These are phyloP conservation scores for Phialophora expanda DNA, from an alignment of 2,329 filamentous ascomycete genomes.

Conservation along the genomic window DNA sequence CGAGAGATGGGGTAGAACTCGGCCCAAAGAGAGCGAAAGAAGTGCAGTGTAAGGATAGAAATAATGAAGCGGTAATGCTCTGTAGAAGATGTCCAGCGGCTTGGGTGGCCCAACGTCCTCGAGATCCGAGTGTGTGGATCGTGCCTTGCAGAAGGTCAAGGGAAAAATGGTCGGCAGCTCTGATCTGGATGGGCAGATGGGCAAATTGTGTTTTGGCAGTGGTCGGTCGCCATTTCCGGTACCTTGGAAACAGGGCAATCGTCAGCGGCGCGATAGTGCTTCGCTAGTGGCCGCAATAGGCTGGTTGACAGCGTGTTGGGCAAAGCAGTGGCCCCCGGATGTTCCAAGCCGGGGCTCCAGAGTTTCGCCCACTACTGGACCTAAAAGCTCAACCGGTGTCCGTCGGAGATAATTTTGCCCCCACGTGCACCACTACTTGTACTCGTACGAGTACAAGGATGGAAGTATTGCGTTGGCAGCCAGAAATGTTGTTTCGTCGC, in stretches of 20 bases:
- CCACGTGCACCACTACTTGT: background rate
- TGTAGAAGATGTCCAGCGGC: background rate
- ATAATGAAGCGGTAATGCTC: background rate
- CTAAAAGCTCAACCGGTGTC: background rate
- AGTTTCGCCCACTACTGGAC: background rate
- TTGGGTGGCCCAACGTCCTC: background rate
- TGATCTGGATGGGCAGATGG: background rate
- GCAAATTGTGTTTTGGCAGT: constrained; percentile 6
- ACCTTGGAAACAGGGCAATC: background rate
- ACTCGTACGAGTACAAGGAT: background rate
- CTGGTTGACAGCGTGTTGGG: background rate
- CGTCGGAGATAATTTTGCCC: background rate
- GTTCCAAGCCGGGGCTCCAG: background rate
- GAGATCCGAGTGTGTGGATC: background rate
- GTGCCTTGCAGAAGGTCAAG: background rate
- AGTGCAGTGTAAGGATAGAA: background rate
- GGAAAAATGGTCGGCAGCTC: background rate
- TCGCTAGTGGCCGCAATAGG: background rate
- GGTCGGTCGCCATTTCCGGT: constrained; percentile 11
- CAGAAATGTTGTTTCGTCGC: background rate
- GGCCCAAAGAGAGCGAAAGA: background rate
- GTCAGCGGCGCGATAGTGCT: constrained; percentile 8
- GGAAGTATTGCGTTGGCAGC: background rate
- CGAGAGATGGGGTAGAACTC: background rate
- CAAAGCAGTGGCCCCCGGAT: background rate